phyloP scores from a whole-genome alignment of 2,329 filamentous ascomycete genomes.

The Xylariales sp. region DNA sequence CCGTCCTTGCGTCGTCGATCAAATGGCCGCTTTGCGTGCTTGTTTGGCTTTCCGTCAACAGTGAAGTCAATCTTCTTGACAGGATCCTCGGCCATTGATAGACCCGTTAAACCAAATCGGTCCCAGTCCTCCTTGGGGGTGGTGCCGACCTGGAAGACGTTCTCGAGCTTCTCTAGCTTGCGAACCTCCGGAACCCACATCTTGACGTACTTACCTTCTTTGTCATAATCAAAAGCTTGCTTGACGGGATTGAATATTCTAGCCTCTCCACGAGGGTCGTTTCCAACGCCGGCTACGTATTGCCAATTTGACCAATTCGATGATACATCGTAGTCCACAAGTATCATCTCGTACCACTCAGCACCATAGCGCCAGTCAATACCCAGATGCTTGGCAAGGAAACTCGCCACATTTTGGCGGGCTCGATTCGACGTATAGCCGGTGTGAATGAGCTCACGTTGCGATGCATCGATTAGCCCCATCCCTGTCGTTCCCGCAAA shows the following conservation, averaged over 20 bases:
- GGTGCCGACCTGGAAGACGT: constrained; percentile 69
- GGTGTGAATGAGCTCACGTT: constrained; percentile 68
- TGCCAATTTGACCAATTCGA: constrained; percentile 84
- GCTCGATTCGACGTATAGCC: constrained; percentile 76
- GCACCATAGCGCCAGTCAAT: constrained; percentile 79
- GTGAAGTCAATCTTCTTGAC: constrained; percentile 61
- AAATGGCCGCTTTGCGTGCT: constrained; percentile 26
- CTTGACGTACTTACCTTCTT: constrained; percentile 63
- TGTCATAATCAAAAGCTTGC: constrained; percentile 74
- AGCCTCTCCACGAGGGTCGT: constrained; percentile 66
- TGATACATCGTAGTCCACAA: constrained; percentile 71
- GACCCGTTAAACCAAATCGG: constrained; percentile 48
- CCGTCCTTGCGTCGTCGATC: constrained; percentile 23
- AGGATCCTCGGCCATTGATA: constrained; percentile 64
- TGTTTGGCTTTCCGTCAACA: constrained; percentile 46
- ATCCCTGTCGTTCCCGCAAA: constrained; percentile 66
- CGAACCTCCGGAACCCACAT: constrained; percentile 68
- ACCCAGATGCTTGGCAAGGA: constrained; percentile 65
- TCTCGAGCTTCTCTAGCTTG: constrained; percentile 44
- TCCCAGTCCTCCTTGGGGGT: constrained; percentile 54
- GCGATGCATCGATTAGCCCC: constrained; percentile 71
- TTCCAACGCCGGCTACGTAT: constrained; percentile 74
- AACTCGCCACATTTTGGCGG: constrained; percentile 71
- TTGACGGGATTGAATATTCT: constrained; percentile 81
- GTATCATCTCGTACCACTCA: constrained; percentile 74